Base-by-base conservation (phyloP, 495 filamentous ascomycete species). In the Aspergillus olivimuriae region DNA sequence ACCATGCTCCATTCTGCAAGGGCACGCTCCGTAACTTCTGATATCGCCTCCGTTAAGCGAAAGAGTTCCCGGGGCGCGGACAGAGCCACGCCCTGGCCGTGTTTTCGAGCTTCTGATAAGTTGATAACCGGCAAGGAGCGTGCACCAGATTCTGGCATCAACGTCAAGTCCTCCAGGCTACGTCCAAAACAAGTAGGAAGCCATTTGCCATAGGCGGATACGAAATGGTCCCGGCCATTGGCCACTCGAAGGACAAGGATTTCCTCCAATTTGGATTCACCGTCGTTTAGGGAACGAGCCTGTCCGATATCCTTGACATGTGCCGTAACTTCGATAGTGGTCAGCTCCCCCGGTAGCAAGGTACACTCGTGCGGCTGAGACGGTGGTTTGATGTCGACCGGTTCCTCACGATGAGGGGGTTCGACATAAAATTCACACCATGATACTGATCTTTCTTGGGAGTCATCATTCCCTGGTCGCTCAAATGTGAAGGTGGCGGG, bases 141-240 rank as follows among this genome's bases (percentile, higher is more conserved):
- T 63, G 86, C 63, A 55, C 89, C 68, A 16, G 82, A 81, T 46
- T 92, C 86, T 0, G 92, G 89, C 34, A 96, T 81, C 14, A 80
- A 76, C 14, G 90, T 86, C 12, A 98, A 75, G 50, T 92, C 86
- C 38, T 86, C 81, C 30, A 97, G 70, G 6, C 84, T 86, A 37
- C 85, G 81, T 0, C 88, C 89, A 41, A 96, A 89, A 50, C 80
- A 86, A 0, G 85, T 89, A 17, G 81, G 87, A 2, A 81, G 62
- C 92, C 92, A 99, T 0, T 69, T 63, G 0, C 80, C 91, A 3
- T 72, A 76, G 6, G 94, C 70, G 1, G 89, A 81, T 36, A 99
- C 77, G 58, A 99, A 99, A 59, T 96, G 84, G 48, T 99, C 92
- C 38, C 88, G 76, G 2, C 92, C 92, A 36, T 82, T 77, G 7